Conservation (phyloP, 2,329 filamentous ascomycete genomes). For the Diaporthe vaccinii region DNA sequence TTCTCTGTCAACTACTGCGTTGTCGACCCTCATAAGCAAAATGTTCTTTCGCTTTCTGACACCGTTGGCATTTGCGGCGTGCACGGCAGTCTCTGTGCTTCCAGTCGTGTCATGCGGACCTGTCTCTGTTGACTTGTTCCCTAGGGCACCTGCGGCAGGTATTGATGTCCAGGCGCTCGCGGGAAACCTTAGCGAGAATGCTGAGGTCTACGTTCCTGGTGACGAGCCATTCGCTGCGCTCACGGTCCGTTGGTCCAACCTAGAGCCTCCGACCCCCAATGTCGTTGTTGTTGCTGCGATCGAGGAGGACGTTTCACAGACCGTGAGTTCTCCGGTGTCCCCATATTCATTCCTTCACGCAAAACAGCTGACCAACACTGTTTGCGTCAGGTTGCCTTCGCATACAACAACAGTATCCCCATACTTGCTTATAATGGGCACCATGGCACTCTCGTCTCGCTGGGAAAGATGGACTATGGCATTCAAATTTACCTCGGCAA, state of each 20-base stretch:
- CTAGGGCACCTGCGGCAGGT: not conserved
- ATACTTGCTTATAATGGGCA: slow-evolving; percentile 67
- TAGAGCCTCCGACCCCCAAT: slow-evolving; percentile 57
- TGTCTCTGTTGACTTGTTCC: slow-evolving; percentile 2
- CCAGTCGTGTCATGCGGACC: slow-evolving; percentile 12
- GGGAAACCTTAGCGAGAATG: not conserved
- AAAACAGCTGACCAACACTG: not conserved
- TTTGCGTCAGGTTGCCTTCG: slow-evolving; percentile 43
- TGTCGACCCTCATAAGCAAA: not conserved
- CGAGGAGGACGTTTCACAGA: slow-evolving; percentile 59
- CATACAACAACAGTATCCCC: slow-evolving; percentile 60
- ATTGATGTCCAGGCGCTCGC: slow-evolving; percentile 22
- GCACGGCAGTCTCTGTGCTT: not conserved
- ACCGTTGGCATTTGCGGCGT: slow-evolving; percentile 11
- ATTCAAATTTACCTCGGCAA: slow-evolving; percentile 64
- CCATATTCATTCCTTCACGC: not conserved
- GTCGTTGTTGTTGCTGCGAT: slow-evolving; percentile 61
- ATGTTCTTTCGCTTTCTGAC: slow-evolving; percentile 14
- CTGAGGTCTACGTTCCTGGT: slow-evolving; percentile 48
- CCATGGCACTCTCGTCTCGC: slow-evolving; percentile 64
- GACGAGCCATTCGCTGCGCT: slow-evolving; percentile 54
- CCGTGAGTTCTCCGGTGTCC: not conserved
- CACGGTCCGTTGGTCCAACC: slow-evolving; percentile 60
- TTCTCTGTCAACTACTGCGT: not conserved
- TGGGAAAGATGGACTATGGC: slow-evolving; percentile 63